Base-by-base conservation (phyloP, 1,284 basidiomycete genomes). In the Boletellus dicymbophilus region DNA sequence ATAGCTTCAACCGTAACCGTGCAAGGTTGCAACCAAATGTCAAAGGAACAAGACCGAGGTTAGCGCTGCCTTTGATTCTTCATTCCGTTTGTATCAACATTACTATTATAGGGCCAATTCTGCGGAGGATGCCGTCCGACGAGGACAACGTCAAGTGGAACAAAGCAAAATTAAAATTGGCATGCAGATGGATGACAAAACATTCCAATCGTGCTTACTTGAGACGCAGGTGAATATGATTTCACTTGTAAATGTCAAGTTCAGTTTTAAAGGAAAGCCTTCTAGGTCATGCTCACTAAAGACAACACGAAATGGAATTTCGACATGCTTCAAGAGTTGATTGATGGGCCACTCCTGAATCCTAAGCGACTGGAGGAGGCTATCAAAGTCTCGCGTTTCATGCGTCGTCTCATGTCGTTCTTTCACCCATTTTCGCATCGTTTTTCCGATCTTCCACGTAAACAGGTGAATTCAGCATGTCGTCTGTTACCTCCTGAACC, bases 321-420 rank as follows among this genome's bases (percentile, higher is more conserved):
- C 62, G 94, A 97, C 4, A 81, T 84, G 20, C 75, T 99, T 48
- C 84, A 90, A 60, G 95, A 97, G 42, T 77, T 99, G 15, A 81
- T 98, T 20, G 94, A 98, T 59, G 96, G 97, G 0, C 93, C 95
- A 1, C 72, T 99, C 43, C 76, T 95, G 41, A 96, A 95, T 61
- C 85, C 93, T 1, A 93, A 92, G 62, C 78, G 97, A n/a, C 79
- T 99, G 63, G 97, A 99, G 61, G 97, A 99, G 70, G 93, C 93
- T 2, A 91, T 96, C 65, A 90, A 88, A 63, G 92, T 88, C 12
- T 88, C 91, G 16, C 88, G 93, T 62, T 95, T 97, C 58, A 85
- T 97, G 52, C 81, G 88, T 31, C 81, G 93, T 27, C 72, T 99
- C 16, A 85, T 98, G 76, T 81, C 85, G 2, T 99, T 99, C 75